Percentiles rank a stretch among this genome's conserved stretches.
Conservation (phyloP, 306 rosid species). For the Sechiopsis laciniata region DNA sequence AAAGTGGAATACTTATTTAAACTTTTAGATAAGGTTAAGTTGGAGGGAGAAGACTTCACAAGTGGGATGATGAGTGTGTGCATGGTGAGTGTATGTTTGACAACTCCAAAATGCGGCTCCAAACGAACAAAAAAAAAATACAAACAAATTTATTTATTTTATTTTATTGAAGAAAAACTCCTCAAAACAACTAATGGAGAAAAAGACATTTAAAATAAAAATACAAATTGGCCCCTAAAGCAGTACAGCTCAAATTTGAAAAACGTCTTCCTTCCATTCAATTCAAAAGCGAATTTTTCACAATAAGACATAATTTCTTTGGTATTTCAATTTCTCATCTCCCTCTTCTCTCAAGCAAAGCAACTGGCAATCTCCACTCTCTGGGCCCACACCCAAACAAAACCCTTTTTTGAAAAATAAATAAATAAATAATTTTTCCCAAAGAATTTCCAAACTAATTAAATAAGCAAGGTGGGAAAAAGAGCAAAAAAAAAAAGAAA, state of each 20-base stretch:
- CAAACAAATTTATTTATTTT: not conserved
- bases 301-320: not conserved
- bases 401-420: no score
- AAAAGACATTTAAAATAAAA: not conserved
- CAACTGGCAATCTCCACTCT: constrained; percentile 7
- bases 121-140: not conserved
- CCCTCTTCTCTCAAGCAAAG: not conserved
- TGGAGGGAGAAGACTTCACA: not conserved
- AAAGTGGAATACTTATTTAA: no score
- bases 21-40: not conserved
- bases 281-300: not conserved
- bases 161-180: not conserved
- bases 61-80: not conserved
- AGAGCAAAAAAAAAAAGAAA: not conserved
- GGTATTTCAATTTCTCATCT: not conserved
- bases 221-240: not conserved
- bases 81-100: not conserved
- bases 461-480: constrained; percentile 13
- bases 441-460: not conserved
- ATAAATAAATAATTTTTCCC: no score
- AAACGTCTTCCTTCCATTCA: not conserved
- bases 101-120: constrained; percentile 9
- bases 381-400: not conserved
- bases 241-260: constrained; percentile 3
- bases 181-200: not conserved